Percentiles rank a stretch among this genome's conserved stretches.
phyloP scores from a whole-genome alignment of 768 basidiomycete species.

The Lyophyllum semitale region DNA sequence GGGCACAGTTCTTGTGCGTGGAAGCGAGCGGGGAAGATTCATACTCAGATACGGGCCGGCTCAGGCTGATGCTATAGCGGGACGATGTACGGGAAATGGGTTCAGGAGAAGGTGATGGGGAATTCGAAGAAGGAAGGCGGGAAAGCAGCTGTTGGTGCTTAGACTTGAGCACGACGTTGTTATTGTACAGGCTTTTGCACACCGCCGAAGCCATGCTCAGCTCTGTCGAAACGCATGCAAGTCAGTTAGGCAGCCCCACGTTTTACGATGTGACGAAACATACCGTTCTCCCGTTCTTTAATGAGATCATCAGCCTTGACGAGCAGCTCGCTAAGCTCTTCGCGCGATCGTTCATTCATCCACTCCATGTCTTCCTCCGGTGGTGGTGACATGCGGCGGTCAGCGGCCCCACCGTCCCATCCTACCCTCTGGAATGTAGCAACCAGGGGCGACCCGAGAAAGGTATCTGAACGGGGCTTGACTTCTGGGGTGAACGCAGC shows the following conservation, averaged over 20 bases:
- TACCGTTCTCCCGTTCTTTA: conserved; percentile 76
- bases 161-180: conserved; percentile 65
- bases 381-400: conserved; percentile 20
- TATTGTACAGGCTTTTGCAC: conserved; percentile 69
- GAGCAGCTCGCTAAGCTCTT: conserved; percentile 71
- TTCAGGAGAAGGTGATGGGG: conserved; percentile 38
- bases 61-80: conserved; percentile 28
- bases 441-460: conserved; percentile 39
- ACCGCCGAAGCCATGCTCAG: conserved; percentile 67
- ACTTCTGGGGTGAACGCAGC: conserved; percentile 35
- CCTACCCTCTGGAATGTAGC: conserved; percentile 34
- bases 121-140: conserved; percentile 54
- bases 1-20: conserved; percentile 32
- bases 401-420: conserved; percentile 17
- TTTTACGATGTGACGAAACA: conserved; percentile 22
- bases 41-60: conserved; percentile 20
- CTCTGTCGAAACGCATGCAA: conserved; percentile 41
- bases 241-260: conserved; percentile 7
- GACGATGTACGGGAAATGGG: conserved; percentile 28
- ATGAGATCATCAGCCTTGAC: conserved; percentile 76
- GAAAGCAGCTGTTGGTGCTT: conserved; percentile 74
- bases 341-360: conserved; percentile 67
- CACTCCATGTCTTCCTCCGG: conserved; percentile 36
- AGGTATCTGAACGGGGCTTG: conserved; percentile 23
- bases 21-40: conserved; percentile 19